Conservation (phyloP, 2,329 filamentous ascomycete species). For the Emergomyces pasteurianus region DNA sequence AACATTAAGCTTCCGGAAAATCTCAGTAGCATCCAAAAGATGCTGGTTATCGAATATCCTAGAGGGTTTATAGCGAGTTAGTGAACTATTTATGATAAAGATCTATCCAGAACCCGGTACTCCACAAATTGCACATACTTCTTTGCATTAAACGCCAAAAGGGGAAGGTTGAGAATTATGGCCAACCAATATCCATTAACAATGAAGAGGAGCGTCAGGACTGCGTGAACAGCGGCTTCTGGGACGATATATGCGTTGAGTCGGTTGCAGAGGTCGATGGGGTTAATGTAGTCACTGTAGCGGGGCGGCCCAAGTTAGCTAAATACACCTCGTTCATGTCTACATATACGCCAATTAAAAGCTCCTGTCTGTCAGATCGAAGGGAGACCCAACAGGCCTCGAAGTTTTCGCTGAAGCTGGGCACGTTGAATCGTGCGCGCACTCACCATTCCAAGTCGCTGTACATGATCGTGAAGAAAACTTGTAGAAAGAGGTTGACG, state of each 20-base stretch:
- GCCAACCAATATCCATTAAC: conserved; percentile 99
- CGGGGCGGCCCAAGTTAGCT: background rate
- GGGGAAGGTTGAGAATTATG: conserved; percentile 78
- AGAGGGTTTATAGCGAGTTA: conserved; percentile 2
- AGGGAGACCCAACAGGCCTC: background rate
- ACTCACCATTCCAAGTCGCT: conserved; percentile 96
- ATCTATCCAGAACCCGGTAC: background rate
- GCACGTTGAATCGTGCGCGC: background rate
- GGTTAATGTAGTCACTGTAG: conserved; percentile 94
- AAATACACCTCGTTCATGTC: background rate
- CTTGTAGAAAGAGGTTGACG: conserved; percentile 98
- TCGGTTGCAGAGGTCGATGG: conserved; percentile 99
- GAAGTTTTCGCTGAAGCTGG: background rate
- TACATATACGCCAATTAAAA: background rate
- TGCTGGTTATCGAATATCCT: conserved; percentile 98
- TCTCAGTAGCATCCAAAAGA: conserved; percentile 92
- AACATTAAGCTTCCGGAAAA: conserved; percentile 96
- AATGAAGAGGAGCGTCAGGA: conserved; percentile 89
- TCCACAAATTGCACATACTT: conserved; percentile 56
- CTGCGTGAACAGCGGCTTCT: conserved; percentile 93
- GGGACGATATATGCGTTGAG: conserved; percentile 99
- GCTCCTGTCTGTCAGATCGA: background rate
- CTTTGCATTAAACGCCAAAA: conserved; percentile 89
- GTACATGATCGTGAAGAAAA: conserved; percentile 99
- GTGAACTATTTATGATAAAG: background rate